Percentiles rank a stretch among this genome's conserved stretches.
Evolutionary conservation across 768 basidiomycete genomes (phyloP).

Genomic region (Mycena alexandri): DNA sequence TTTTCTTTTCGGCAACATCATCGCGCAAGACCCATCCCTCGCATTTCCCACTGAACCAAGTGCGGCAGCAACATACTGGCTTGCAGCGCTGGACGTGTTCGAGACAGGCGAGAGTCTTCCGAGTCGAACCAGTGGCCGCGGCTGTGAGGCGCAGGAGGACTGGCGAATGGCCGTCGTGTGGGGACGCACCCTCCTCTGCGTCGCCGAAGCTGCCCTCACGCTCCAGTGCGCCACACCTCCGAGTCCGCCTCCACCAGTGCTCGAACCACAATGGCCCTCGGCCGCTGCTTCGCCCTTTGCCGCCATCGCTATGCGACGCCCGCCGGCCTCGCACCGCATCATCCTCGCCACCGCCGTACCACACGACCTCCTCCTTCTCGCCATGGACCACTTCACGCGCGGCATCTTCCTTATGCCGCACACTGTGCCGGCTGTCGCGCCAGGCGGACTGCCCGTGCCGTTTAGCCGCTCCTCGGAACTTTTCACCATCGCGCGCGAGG

Average conservation of each 20-base stretch:
- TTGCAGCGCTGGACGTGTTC: constrained; percentile 76
- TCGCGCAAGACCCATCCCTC: constrained; percentile 64
- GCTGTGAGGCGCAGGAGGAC: constrained; percentile 59
- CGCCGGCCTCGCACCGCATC: constrained; percentile 64
- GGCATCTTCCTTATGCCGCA: constrained; percentile 83
- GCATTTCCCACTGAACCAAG: constrained; percentile 69
- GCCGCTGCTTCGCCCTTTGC: constrained; percentile 62
- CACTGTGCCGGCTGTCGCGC: constrained; percentile 36
- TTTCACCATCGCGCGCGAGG: constrained; percentile 72
- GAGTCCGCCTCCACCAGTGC: constrained; percentile 25
- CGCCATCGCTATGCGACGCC: constrained; percentile 60
- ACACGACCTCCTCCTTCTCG: constrained; percentile 68
- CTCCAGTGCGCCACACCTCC: constrained; percentile 37
- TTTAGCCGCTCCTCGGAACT: constrained; percentile 72
- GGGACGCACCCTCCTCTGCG: constrained; percentile 73
- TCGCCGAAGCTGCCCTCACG: constrained; percentile 67
- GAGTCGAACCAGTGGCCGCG: constrained; percentile 53
- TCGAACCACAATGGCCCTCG: constrained; percentile 61
- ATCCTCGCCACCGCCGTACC: constrained; percentile 55
- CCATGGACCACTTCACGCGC: constrained; percentile 77
- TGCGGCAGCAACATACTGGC: constrained; percentile 68
- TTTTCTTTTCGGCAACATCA: constrained; percentile 73
- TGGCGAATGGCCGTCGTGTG: constrained; percentile 78
- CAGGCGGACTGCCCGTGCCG: not conserved
- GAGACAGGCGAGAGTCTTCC: constrained; percentile 76